Conservation (phyloP, 805 yeast genomes). For the Myxozyma sirexii region DNA sequence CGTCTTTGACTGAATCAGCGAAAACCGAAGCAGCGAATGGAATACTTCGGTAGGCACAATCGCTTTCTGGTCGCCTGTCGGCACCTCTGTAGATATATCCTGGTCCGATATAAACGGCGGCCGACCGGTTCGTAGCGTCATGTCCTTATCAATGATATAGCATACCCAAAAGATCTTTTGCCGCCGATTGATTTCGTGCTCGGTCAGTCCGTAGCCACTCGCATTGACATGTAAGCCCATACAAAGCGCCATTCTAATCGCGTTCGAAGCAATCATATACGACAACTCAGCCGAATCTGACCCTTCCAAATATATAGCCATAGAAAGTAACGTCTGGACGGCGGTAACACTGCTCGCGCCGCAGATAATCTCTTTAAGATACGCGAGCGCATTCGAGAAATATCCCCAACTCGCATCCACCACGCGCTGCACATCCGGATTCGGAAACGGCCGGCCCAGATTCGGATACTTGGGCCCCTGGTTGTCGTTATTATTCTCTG, state of each 20-base stretch:
- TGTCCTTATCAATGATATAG: slow-evolving; percentile 30
- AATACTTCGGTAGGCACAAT: slow-evolving; percentile 7
- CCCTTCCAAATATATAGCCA: slow-evolving; percentile 26
- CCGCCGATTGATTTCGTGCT: slow-evolving; percentile 21
- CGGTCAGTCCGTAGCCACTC: slow-evolving; percentile 16
- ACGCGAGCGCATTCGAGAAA: slow-evolving; percentile 23
- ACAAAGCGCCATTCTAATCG: slow-evolving; percentile 34
- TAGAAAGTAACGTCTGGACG: slow-evolving; percentile 25
- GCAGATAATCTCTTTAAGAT: slow-evolving; percentile 12
- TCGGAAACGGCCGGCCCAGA: background rate
- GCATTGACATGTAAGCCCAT: slow-evolving; percentile 34
- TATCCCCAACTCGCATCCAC: slow-evolving; percentile 12
- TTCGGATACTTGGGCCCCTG: background rate
- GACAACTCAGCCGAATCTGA: slow-evolving; percentile 21
- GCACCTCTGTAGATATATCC: slow-evolving; percentile 19
- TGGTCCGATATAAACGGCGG: slow-evolving; percentile 32
- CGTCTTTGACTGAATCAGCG: slow-evolving; percentile 27
- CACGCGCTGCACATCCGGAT: background rate
- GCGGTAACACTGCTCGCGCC: slow-evolving; percentile 22
- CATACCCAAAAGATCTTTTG: slow-evolving; percentile 35
- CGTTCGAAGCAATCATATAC: slow-evolving; percentile 22
- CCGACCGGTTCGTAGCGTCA: slow-evolving; percentile 31
- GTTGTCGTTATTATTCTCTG: background rate
- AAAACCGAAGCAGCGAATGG: slow-evolving; percentile 5
- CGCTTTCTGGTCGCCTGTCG: background rate